Percentiles rank a stretch among this genome's conserved stretches.
Evolutionary conservation across 345 rosid genomes (phyloP).

Genomic region (Eucalyptus regnans): DNA sequence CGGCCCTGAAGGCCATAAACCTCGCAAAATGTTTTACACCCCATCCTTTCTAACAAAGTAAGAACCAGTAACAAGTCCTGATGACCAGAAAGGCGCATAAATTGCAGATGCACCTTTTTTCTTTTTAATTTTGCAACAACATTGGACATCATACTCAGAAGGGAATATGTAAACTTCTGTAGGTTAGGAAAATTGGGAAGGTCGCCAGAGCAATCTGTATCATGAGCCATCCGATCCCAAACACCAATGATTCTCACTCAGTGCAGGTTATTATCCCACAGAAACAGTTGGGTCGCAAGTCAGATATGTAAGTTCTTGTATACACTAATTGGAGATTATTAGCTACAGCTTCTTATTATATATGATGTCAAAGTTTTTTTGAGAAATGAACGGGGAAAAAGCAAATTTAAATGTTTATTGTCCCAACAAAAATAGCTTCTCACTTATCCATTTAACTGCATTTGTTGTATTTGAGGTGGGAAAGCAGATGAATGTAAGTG

Average conservation of each 20-base stretch:
- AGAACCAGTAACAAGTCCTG: background rate
- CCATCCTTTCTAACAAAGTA: background rate
- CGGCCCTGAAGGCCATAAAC: background rate
- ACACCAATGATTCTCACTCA: constrained; percentile 80
- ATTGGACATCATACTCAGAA: background rate
- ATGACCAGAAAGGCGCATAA: background rate
- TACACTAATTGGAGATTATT: background rate
- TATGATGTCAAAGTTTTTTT: background rate
- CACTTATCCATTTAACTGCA: background rate
- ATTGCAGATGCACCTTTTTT: background rate
- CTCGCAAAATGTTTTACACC: background rate
- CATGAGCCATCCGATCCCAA: constrained; percentile 93
- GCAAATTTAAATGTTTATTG: background rate
- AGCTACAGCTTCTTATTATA: background rate
- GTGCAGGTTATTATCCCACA: constrained; percentile 89
- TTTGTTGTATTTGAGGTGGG: background rate
- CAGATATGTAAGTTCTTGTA: constrained; percentile 48
- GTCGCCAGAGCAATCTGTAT: constrained; percentile 88
- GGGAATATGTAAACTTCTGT: background rate
- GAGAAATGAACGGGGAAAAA: background rate
- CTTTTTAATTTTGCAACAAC: background rate
- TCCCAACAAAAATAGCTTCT: background rate
- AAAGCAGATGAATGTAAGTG: background rate
- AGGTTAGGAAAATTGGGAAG: constrained; percentile 85
- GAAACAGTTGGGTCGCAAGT: constrained; percentile 87